These are phyloP conservation scores for Aspergillus texensis DNA, from an alignment of 2,329 filamentous ascomycete genomes.

Conservation along the genomic window DNA sequence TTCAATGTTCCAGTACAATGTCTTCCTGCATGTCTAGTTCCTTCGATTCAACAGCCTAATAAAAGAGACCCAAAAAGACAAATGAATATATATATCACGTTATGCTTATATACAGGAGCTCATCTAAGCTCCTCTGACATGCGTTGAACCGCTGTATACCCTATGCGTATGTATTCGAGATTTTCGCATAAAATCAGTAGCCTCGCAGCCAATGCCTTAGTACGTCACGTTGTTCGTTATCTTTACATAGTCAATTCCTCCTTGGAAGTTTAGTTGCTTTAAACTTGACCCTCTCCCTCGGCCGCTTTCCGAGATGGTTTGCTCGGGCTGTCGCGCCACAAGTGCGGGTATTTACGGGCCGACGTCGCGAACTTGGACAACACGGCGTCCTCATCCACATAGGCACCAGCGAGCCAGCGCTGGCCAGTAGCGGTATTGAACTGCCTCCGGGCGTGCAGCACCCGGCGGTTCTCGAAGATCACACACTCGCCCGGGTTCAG, in stretches of 20 bases:
- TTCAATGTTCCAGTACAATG: not conserved
- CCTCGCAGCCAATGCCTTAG: not conserved
- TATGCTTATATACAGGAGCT: not conserved
- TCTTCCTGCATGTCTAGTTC: not conserved
- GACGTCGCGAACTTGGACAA: slow-evolving; percentile 46
- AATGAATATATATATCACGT: not conserved
- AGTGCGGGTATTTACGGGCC: slow-evolving; percentile 2
- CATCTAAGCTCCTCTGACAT: not conserved
- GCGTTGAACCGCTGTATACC: not conserved
- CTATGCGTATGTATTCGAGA: not conserved
- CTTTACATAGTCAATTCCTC: not conserved
- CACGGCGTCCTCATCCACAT: slow-evolving; percentile 71
- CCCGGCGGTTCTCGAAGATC: slow-evolving; percentile 84
- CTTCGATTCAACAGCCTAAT: not conserved
- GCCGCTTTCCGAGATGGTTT: not conserved
- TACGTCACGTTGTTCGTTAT: not conserved
- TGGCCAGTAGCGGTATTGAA: slow-evolving; percentile 69
- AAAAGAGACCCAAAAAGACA: not conserved
- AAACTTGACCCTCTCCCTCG: not conserved
- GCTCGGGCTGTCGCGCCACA: slow-evolving; percentile 6
- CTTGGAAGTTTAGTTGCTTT: not conserved
- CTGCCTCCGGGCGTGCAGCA: slow-evolving; percentile 78
- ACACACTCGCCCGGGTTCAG: slow-evolving; percentile 83
- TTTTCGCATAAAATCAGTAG: not conserved
- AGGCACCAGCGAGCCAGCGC: slow-evolving; percentile 83